Evolutionary conservation across 1,139 yeast genomes (phyloP).

Genomic region (Candida pseudoviswanathii): DNA sequence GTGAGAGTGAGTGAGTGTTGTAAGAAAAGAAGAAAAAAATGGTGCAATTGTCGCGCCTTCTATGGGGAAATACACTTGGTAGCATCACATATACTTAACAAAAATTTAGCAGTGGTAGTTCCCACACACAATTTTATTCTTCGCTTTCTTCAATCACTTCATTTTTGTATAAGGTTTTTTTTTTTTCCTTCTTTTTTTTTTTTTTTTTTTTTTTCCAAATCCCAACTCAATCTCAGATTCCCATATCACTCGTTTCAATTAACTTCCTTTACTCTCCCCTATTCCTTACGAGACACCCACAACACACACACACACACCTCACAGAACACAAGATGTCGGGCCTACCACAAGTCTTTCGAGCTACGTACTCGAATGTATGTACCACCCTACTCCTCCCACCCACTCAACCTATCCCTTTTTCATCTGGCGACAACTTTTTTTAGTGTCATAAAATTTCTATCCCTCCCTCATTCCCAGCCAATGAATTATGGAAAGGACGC

Average conservation of each 20-base stretch:
- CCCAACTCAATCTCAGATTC: not conserved
- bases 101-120: too few species aligned
- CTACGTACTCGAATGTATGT: conserved; percentile 20
- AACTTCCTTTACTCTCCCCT: too few species aligned
- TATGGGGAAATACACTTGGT: not conserved
- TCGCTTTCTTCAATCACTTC: not conserved
- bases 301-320: too few species aligned
- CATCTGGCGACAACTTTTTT: not conserved
- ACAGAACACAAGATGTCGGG: conserved; percentile 5
- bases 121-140: not conserved
- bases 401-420: not conserved
- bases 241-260: not conserved
- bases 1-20: not conserved
- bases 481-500: conserved; percentile 10
- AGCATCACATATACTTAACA: too few species aligned
- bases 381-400: not conserved
- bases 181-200: not conserved
- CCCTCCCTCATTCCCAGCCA: conserved; percentile 2
- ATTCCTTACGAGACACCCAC: too few species aligned
- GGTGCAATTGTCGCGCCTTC: not conserved
- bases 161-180: not conserved
- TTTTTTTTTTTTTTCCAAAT: too few species aligned
- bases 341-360: conserved; percentile 18
- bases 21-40: not conserved
- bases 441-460: conserved; percentile 1